A percentile compares a stretch with the other conserved stretches of the same genome.
phyloP scores from a whole-genome alignment of 225 moss, liverwort and hornwort genomes.

The Lunularia cruciata region DNA sequence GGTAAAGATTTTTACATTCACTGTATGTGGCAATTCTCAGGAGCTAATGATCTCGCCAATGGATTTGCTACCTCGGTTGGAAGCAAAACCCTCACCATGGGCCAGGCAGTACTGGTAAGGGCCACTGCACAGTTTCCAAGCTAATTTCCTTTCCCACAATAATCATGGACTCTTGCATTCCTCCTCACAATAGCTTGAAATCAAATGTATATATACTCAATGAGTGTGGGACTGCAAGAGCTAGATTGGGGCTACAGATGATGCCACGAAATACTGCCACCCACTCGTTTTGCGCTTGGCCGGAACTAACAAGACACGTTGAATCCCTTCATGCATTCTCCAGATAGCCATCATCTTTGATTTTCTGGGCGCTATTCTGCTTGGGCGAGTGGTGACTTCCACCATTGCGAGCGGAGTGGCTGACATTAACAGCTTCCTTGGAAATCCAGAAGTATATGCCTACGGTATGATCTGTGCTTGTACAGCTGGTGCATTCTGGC shows the following conservation, averaged over 20 bases:
- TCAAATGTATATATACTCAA: too few relatives aligned
- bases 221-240: too few relatives aligned
- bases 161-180: too few relatives aligned
- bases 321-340: not conserved
- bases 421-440: constrained; percentile 1
- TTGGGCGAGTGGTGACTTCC: constrained; percentile 4
- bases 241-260: too few relatives aligned
- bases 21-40: too few relatives aligned
- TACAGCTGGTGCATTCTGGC: constrained; percentile 10
- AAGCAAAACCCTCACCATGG: constrained; percentile 32
- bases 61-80: constrained; percentile 34
- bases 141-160: too few relatives aligned
- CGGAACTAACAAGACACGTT: too few relatives aligned
- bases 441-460: constrained; percentile 17
- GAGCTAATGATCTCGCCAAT: constrained; percentile 38
- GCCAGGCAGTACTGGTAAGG: constrained; percentile 32
- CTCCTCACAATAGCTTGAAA: too few relatives aligned
- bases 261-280: too few relatives aligned
- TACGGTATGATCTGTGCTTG: constrained; percentile 20
- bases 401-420: constrained; percentile 15
- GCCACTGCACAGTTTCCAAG: too few relatives aligned
- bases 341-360: constrained; percentile 15
- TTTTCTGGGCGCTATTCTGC: constrained; percentile 12
- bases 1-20: too few relatives aligned
- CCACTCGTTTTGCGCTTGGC: too few relatives aligned